Evolutionary conservation across 73 alveolate species (phyloP).

Genomic region (Halteria grandinella): DNA sequence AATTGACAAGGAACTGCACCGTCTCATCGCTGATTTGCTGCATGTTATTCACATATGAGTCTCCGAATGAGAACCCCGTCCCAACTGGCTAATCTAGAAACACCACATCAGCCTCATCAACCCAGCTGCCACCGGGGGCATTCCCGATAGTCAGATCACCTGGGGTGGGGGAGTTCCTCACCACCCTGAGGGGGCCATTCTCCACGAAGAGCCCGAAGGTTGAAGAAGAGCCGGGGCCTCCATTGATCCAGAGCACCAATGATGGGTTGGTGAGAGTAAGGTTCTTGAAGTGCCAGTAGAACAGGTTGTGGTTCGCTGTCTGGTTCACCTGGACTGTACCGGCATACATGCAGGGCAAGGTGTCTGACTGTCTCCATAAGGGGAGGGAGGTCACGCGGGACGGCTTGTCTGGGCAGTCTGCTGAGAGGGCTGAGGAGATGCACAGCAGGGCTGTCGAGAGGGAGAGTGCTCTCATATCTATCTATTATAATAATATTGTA

Average conservation of each 20-base stretch:
- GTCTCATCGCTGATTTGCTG: background rate
- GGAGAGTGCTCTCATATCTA: too few relatives aligned
- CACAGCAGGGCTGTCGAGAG: too few relatives aligned
- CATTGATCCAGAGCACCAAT: constrained; percentile 91
- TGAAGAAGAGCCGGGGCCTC: constrained; percentile 96
- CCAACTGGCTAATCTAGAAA: constrained; percentile 54
- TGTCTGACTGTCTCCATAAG: too few relatives aligned
- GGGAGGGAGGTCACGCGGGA: too few relatives aligned
- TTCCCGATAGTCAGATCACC: background rate
- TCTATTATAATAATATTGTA: too few relatives aligned
- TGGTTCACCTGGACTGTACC: constrained; percentile 20
- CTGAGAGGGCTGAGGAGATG: too few relatives aligned
- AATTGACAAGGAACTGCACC: background rate
- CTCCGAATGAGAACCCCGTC: constrained; percentile 50
- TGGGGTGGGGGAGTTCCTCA: background rate
- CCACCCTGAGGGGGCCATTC: constrained; percentile 88
- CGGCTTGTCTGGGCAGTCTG: too few relatives aligned
- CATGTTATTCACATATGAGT: constrained; percentile 9
- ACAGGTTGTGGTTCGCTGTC: constrained; percentile 27
- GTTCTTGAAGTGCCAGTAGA: constrained; percentile 60
- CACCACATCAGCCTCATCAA: constrained; percentile 35
- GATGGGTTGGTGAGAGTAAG: constrained; percentile 50
- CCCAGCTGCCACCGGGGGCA: constrained; percentile 30
- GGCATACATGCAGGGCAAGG: constrained; percentile 45
- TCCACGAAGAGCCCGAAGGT: constrained; percentile 87